Evolutionary conservation across 768 basidiomycete genomes (phyloP).

Genomic region (Tricholoma bakamatsutake): DNA sequence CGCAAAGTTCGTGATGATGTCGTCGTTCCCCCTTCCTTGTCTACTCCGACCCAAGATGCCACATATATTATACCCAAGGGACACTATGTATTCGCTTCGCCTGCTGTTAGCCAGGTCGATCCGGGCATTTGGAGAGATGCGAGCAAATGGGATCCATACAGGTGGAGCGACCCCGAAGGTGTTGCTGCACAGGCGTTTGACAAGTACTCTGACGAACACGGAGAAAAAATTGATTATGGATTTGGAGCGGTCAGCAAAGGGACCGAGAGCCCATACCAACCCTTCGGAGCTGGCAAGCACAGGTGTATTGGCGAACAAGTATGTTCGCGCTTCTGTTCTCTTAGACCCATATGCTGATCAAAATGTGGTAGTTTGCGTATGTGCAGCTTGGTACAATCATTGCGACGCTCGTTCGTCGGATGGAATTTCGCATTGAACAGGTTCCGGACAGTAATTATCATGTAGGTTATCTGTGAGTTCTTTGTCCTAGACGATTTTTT

Average conservation of each 20-base stretch:
- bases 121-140: constrained; percentile 75
- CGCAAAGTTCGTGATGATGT: constrained; percentile 87
- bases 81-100: constrained; percentile 83
- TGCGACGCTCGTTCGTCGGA: constrained; percentile 65
- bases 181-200: constrained; percentile 74
- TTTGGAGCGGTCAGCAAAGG: constrained; percentile 96
- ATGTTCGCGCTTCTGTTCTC: constrained; percentile 11
- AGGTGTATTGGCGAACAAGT: constrained; percentile 92
- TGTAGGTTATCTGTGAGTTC: constrained; percentile 40
- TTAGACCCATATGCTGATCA: neutral
- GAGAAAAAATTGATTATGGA: constrained; percentile 94
- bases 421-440: constrained; percentile 67
- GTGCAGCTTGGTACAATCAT: constrained; percentile 86
- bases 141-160: constrained; percentile 64
- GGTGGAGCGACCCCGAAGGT: constrained; percentile 86
- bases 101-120: constrained; percentile 85
- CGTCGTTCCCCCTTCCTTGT: constrained; percentile 71
- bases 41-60: constrained; percentile 67
- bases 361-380: constrained; percentile 72
- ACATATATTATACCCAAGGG: constrained; percentile 88
- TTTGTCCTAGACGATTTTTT: neutral
- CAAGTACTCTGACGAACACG: constrained; percentile 65
- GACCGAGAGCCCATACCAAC: constrained; percentile 93
- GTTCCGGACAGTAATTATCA: constrained; percentile 89
- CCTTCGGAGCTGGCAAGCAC: constrained; percentile 96